Evolutionary conservation across 129 eudicot species (phyloP).

Genomic region (Artemisia argyi): DNA sequence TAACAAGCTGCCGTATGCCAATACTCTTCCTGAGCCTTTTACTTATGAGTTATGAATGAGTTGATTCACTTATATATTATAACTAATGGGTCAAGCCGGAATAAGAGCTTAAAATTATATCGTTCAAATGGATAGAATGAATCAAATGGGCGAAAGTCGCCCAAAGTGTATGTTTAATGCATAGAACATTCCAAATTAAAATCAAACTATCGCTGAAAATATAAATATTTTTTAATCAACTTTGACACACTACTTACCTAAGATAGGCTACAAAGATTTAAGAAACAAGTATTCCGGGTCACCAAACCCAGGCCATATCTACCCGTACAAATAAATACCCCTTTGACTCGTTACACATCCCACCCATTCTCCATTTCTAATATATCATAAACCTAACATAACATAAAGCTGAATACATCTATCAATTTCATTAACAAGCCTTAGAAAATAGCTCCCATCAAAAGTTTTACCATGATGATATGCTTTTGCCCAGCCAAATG

Average conservation of each 20-base stretch:
- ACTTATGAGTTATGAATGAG: slow-evolving; percentile 9
- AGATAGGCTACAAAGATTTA: background rate
- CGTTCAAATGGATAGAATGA: background rate
- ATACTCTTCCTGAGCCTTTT: too few species aligned
- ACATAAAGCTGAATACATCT: slow-evolving; percentile 8
- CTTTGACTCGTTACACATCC: background rate
- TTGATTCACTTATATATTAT: background rate
- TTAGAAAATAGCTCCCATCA: background rate
- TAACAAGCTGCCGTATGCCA: background rate
- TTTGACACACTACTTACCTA: background rate
- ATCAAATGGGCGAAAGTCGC: background rate
- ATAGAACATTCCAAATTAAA: background rate
- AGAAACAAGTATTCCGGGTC: background rate
- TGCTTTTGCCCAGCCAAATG: background rate
- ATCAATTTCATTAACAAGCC: background rate
- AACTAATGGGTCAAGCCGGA: too few species aligned
- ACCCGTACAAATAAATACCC: too few species aligned
- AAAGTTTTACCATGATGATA: too few species aligned
- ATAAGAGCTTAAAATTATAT: too few species aligned
- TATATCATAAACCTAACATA: slow-evolving; percentile 2
- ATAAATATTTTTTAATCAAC: too few species aligned
- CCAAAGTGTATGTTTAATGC: background rate
- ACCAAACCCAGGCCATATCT: background rate
- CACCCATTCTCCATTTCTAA: background rate
- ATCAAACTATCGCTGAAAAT: background rate